These are phyloP conservation scores for Phytophthora fragariaefolia DNA, from an alignment of 352 stramenopile species.

Conservation along the genomic window DNA sequence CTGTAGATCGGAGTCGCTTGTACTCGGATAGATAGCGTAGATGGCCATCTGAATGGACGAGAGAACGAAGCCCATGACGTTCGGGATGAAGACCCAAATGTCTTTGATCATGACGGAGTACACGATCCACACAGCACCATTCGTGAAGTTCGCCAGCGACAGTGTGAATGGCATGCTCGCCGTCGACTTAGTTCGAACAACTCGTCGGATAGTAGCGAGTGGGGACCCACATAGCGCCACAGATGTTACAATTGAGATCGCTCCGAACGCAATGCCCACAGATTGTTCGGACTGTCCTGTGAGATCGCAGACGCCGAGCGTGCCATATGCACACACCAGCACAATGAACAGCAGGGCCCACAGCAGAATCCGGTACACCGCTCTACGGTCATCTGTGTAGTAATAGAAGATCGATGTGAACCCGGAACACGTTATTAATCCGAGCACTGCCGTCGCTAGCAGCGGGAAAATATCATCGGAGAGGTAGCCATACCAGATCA, in stretches of 20 bases:
- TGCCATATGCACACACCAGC: conserved; percentile 40
- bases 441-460: conserved; percentile 57
- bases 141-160: conserved; percentile 40
- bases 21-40: conserved; percentile 34
- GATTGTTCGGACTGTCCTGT: conserved; percentile 36
- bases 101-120: conserved; percentile 53
- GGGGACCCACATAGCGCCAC: conserved; percentile 63
- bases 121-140: conserved; percentile 50
- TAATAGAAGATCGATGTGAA: conserved; percentile 59
- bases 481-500: conserved; percentile 62
- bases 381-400: conserved; percentile 37
- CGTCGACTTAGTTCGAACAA: conserved; percentile 34
- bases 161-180: conserved; percentile 43
- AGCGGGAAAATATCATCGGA: conserved; percentile 60
- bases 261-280: conserved; percentile 49
- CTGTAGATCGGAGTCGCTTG: conserved; percentile 5
- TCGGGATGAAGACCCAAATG: conserved; percentile 50
- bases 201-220: conserved; percentile 49
- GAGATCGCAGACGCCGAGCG: conserved; percentile 40
- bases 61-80: conserved; percentile 41
- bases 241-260: conserved; percentile 55
- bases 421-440: conserved; percentile 41
- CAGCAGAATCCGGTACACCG: conserved; percentile 28
- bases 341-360: conserved; percentile 19
- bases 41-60: conserved; percentile 31